Percentiles rank a stretch among this genome's conserved stretches.
Conservation (phyloP, 345 rosid genomes). For the Kernera saxatilis region DNA sequence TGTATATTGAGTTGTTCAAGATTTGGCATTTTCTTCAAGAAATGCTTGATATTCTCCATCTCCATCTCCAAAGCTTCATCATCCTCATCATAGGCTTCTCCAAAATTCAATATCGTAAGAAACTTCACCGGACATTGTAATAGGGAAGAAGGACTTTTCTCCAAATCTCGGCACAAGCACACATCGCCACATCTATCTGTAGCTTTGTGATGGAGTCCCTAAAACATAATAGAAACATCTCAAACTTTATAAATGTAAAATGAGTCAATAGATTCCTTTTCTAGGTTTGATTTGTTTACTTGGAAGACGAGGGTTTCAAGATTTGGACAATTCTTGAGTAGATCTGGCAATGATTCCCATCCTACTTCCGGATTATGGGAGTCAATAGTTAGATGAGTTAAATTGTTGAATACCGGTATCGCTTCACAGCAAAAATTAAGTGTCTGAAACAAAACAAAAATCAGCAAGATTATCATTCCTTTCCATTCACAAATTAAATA, state of each 20-base stretch:
- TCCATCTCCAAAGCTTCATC: not conserved
- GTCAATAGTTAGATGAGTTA: slow-evolving; percentile 19
- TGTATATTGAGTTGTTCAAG: slow-evolving; percentile 9
- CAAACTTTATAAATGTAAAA: not conserved
- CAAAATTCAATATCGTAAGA: slow-evolving; percentile 13
- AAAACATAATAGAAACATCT: not conserved
- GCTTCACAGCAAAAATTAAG: slow-evolving; percentile 13
- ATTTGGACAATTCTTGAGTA: slow-evolving; percentile 18
- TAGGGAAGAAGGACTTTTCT: not conserved
- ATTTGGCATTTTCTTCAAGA: slow-evolving; percentile 7
- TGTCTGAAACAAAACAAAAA: slow-evolving; percentile 10
- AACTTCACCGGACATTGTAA: slow-evolving; percentile 18
- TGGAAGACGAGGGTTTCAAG: slow-evolving; percentile 20
- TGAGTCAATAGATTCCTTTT: not conserved
- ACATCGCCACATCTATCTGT: slow-evolving; percentile 10
- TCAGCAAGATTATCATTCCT: not conserved
- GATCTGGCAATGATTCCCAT: slow-evolving; percentile 21
- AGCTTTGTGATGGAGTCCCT: slow-evolving; percentile 17
- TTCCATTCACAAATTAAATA: not conserved
- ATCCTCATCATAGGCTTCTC: not conserved
- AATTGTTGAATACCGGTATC: slow-evolving; percentile 7
- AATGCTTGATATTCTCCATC: slow-evolving; percentile 2
- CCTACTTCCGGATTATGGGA: not conserved
- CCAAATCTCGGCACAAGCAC: slow-evolving; percentile 8
- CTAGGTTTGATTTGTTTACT: not conserved